Base-by-base conservation (phyloP, 768 basidiomycete genomes). In the Mycena albidolilacea region DNA sequence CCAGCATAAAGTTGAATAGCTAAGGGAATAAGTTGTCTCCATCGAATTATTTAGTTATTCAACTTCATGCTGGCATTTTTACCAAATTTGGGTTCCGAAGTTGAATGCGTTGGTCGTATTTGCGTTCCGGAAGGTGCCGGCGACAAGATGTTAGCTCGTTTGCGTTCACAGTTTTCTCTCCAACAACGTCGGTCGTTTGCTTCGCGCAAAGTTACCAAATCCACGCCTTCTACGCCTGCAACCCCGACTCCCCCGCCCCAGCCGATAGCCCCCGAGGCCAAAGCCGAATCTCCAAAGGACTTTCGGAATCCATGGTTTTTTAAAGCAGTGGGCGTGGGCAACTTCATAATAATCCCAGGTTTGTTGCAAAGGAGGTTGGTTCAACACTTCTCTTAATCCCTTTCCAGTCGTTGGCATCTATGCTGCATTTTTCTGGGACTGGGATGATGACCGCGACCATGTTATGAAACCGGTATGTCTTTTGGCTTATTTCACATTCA, bases 381-480 rank as follows among this genome's bases (percentile, higher is more conserved):
- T 2, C 5, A 14, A 35, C 5, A 55, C 9, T 6, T 3, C 37
- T n/a, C 62, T 71, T 7, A 68, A n/a, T 35, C 7, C 10, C 48
- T 52, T 3, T 8, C 66, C 71, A 76, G 75, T 73, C 58, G 55
- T 76, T 23, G 69, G 70, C 48, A 52, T 72, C 14, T 76, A 76
- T 41, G 75, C 68, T 39, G 61, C 69, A 19, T 69, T 76, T 60
- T 76, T 43, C 37, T 73, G 67, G 63, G 75, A 76, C 59, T 76
- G 75, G 75, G 50, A 73, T 78, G 87, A 86, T 10, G 85, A 86
- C n/a, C 81, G 82, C 59, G 87, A 88, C n/a, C 85, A 88, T 68
- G 84, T 87, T 48, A 87, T 87, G 77, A 81, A 80, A 74, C 85
- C 86, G 21, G 87, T 87, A 72, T 76, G 86, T 80, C 19, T 55